A percentile compares a stretch with the other conserved stretches of the same genome.
These are phyloP conservation scores for Pulveroboletus sp. DNA, from an alignment of 768 basidiomycete species.

Conservation along the genomic window DNA sequence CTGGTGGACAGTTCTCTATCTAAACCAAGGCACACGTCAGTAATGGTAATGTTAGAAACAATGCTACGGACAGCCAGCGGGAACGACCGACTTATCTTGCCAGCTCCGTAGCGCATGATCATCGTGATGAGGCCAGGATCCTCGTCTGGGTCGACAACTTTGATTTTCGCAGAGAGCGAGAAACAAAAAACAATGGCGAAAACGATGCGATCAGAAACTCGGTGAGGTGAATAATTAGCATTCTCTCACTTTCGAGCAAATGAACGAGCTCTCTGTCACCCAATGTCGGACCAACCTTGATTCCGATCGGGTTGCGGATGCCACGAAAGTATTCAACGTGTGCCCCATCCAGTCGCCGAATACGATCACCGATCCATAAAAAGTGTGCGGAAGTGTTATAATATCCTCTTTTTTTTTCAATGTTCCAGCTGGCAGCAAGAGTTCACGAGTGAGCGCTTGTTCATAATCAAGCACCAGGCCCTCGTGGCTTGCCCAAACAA, in stretches of 20 bases:
- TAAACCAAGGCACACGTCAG: conserved; percentile 23
- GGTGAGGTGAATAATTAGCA: neutral
- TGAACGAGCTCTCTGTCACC: conserved; percentile 65
- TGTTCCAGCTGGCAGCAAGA: conserved; percentile 34
- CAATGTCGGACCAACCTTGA: conserved; percentile 95
- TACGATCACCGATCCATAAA: conserved; percentile 96
- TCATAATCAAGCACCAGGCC: conserved; percentile 92
- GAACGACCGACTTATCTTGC: conserved; percentile 48
- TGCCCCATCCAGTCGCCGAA: conserved; percentile 84
- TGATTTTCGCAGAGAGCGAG: neutral
- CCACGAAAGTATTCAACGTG: conserved; percentile 96
- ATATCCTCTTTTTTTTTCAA: conserved; percentile 39
- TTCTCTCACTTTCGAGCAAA: conserved; percentile 65
- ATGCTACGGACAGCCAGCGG: neutral
- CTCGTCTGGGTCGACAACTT: conserved; percentile 84
- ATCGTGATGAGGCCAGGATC: conserved; percentile 82
- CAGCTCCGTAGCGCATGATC: conserved; percentile 91
- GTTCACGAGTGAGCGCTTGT: conserved; percentile 78
- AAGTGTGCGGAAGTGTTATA: conserved; percentile 96
- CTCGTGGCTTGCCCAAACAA: conserved; percentile 60
- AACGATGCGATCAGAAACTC: neutral
- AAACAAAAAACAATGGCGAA: neutral
- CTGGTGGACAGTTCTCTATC: conserved; percentile 71
- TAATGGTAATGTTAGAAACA: conserved; percentile 1
- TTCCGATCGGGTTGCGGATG: conserved; percentile 88